phyloP scores from a whole-genome alignment of 1,139 yeast species.

The Saccharomyces hybrid region DNA sequence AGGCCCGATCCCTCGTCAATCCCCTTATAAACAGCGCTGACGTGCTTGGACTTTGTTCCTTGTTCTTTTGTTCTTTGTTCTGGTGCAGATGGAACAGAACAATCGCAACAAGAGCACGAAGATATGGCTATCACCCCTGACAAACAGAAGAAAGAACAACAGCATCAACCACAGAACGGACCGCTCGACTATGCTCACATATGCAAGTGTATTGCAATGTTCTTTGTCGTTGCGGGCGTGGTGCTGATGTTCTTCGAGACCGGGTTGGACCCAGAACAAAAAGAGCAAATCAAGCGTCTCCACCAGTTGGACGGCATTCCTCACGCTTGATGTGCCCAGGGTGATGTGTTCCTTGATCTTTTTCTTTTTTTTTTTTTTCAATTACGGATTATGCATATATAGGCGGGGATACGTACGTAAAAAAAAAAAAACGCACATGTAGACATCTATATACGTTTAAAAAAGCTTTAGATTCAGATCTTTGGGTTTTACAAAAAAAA shows the following conservation, averaged over 20 bases:
- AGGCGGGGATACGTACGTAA: not conserved
- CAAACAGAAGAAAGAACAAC: not conserved
- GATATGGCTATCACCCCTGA: not conserved
- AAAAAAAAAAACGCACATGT: not conserved
- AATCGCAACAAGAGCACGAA: not conserved
- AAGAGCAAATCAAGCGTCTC: not conserved
- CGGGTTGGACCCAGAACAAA: constrained; percentile 6
- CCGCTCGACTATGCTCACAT: not conserved
- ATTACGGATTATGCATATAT: constrained; percentile 1
- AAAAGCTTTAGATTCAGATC: not conserved
- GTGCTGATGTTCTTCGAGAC: constrained; percentile 11
- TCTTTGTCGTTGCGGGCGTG: constrained; percentile 9
- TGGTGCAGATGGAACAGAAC: not conserved
- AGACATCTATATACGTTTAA: not conserved
- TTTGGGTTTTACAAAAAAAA: not conserved
- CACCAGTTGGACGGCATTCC: not conserved
- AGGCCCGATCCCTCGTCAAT: not conserved
- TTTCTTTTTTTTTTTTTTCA: not conserved
- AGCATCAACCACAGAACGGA: not conserved
- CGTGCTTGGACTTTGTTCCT: not conserved
- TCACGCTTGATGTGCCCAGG: not conserved
- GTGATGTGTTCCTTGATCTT: not conserved
- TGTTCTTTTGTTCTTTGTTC: not conserved
- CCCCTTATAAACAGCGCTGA: not conserved
- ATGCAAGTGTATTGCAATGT: constrained; percentile 6